phyloP scores from a whole-genome alignment of 768 basidiomycete species.

The Lactarius indigo region DNA sequence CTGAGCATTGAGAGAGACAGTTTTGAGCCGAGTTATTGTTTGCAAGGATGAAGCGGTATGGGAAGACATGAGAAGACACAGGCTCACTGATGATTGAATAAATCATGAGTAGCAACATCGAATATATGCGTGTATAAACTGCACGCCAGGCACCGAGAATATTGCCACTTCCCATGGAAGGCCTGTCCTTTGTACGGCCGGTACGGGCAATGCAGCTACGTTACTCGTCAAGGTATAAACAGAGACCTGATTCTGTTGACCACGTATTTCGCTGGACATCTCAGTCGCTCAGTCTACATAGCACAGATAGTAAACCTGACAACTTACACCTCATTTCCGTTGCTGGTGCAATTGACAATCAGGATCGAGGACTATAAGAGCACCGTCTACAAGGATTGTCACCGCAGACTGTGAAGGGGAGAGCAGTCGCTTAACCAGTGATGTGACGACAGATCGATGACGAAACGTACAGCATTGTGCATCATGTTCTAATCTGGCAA shows the following conservation, averaged over 20 bases:
- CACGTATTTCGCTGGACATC: slow-evolving; percentile 56
- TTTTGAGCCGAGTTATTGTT: slow-evolving; percentile 60
- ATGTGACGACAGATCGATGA: neutral
- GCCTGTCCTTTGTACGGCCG: slow-evolving; percentile 48
- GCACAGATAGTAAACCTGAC: neutral
- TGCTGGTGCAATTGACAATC: slow-evolving; percentile 53
- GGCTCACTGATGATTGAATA: slow-evolving; percentile 44
- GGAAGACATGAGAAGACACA: slow-evolving; percentile 47
- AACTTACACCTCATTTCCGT: slow-evolving; percentile 60
- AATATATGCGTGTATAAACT: slow-evolving; percentile 22
- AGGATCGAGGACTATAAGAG: too few relatives aligned
- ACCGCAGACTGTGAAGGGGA: slow-evolving; percentile 2
- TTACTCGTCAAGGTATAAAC: slow-evolving; percentile 52
- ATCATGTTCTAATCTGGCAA: slow-evolving; percentile 69
- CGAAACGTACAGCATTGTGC: slow-evolving; percentile 44
- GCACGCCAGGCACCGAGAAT: slow-evolving; percentile 65
- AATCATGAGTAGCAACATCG: neutral
- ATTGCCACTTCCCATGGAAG: slow-evolving; percentile 63
- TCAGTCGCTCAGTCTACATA: neutral
- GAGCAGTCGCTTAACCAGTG: neutral
- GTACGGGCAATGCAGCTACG: slow-evolving; percentile 41
- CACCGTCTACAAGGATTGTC: too few relatives aligned
- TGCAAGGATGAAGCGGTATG: slow-evolving; percentile 54
- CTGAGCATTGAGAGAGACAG: slow-evolving; percentile 66
- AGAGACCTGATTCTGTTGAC: slow-evolving; percentile 67